Percentiles rank a stretch among this genome's conserved stretches.
These are phyloP conservation scores for Elongisporangium anandrum DNA, from an alignment of 352 stramenopile species.

Conservation along the genomic window DNA sequence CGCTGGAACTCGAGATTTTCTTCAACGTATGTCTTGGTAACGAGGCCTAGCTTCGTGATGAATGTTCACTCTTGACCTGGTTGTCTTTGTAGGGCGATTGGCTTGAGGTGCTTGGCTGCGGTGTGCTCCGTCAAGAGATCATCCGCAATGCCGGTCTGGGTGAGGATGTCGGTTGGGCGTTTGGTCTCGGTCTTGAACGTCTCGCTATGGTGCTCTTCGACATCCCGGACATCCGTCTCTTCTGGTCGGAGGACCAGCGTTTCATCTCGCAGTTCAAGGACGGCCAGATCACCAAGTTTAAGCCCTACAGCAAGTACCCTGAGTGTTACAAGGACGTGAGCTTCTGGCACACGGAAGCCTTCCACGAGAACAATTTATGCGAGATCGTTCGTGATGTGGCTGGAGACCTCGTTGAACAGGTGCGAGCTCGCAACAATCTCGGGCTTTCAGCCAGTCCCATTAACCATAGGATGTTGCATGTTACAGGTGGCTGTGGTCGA, in stretches of 20 bases:
- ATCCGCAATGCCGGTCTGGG: conserved; percentile 82
- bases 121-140: conserved; percentile 95
- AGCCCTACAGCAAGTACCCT: conserved; percentile 98
- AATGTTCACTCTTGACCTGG: too few relatives aligned
- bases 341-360: conserved; percentile 92
- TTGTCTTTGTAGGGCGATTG: conserved; percentile 90
- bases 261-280: conserved; percentile 93
- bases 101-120: conserved; percentile 98
- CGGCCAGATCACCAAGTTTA: conserved; percentile 94
- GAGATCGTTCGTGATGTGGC: conserved; percentile 95
- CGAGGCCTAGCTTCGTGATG: background rate
- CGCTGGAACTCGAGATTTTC: conserved; percentile 98
- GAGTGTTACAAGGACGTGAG: conserved; percentile 98
- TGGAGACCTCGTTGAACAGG: conserved; percentile 97
- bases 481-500: conserved; percentile 87
- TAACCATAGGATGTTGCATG: background rate
- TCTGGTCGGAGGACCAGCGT: conserved; percentile 96
- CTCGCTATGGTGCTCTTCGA: conserved; percentile 99
- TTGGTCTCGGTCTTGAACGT: conserved; percentile 97
- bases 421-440: conserved; percentile 16
- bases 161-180: conserved; percentile 95
- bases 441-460: background rate
- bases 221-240: conserved; percentile 99
- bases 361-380: conserved; percentile 97
- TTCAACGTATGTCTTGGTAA: conserved; percentile 71